Percentiles rank a stretch among this genome's conserved stretches.
phyloP scores from a whole-genome alignment of 2,329 filamentous ascomycete species.

The Alternaria brassicae region DNA sequence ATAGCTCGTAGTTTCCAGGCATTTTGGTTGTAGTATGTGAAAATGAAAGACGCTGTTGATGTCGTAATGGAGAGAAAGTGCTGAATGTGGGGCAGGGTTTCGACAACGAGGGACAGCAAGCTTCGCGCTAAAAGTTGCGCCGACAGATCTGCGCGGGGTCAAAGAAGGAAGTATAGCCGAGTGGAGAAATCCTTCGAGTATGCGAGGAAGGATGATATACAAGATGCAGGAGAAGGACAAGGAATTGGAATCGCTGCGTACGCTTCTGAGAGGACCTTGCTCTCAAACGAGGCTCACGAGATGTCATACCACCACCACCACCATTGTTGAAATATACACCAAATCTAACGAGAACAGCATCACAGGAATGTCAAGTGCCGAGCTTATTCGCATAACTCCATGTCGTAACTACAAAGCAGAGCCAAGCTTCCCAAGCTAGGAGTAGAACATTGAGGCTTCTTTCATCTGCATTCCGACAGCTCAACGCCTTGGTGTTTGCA shows the following conservation, averaged over 20 bases:
- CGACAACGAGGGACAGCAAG: constrained; percentile 23
- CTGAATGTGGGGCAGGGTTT: constrained; percentile 28
- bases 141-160: constrained; percentile 1
- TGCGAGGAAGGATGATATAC: not conserved
- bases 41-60: constrained; percentile 21
- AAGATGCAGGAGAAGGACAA: not conserved
- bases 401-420: not conserved
- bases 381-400: not conserved
- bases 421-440: not conserved
- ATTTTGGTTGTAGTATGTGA: constrained; percentile 58
- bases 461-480: not conserved
- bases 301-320: not conserved
- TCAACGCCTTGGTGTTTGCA: not conserved
- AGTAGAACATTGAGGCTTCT: not conserved
- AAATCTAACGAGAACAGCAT: not conserved
- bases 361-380: not conserved
- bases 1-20: constrained; percentile 86
- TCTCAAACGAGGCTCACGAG: not conserved
- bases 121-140: constrained; percentile 22
- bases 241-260: not conserved
- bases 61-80: constrained; percentile 24
- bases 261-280: not conserved
- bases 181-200: not conserved
- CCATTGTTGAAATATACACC: not conserved
- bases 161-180: constrained; percentile 12